phyloP scores from a whole-genome alignment of 148 eudicot species.

The Talinum fruticosum region DNA sequence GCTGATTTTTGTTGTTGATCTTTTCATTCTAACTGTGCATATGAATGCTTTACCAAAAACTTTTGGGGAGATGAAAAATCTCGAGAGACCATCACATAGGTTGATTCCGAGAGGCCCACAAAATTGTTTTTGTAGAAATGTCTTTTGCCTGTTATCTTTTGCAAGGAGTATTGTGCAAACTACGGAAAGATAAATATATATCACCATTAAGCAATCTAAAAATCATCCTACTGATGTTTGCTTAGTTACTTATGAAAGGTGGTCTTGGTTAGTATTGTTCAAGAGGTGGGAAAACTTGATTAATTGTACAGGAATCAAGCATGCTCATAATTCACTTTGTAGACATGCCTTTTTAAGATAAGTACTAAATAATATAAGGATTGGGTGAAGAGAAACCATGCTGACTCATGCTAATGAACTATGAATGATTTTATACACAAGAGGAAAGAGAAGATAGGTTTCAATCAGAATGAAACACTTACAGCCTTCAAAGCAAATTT shows the following conservation, averaged over 20 bases:
- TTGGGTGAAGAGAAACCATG: neutral
- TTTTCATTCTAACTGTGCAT: neutral
- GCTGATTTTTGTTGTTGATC: neutral
- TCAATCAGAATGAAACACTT: neutral
- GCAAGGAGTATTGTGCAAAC: too few relatives aligned
- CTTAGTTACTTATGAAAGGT: neutral
- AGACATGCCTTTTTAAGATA: neutral
- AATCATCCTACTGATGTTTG: neutral
- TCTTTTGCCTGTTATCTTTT: too few relatives aligned
- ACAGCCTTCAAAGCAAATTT: neutral
- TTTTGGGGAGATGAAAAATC: neutral
- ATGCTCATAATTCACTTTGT: neutral
- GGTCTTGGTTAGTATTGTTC: neutral
- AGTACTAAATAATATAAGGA: neutral
- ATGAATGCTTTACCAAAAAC: neutral
- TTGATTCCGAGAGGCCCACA: too few relatives aligned
- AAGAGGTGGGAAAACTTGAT: too few relatives aligned
- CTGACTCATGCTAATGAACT: neutral
- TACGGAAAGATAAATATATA: too few relatives aligned
- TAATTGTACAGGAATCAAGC: neutral
- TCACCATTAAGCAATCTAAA: neutral
- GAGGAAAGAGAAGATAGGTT: neutral
- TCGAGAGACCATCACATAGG: too few relatives aligned
- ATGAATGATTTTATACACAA: neutral
- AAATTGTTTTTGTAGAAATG: too few relatives aligned